Conservation (phyloP, 257 asterid species). For the Catharanthus roseus region DNA sequence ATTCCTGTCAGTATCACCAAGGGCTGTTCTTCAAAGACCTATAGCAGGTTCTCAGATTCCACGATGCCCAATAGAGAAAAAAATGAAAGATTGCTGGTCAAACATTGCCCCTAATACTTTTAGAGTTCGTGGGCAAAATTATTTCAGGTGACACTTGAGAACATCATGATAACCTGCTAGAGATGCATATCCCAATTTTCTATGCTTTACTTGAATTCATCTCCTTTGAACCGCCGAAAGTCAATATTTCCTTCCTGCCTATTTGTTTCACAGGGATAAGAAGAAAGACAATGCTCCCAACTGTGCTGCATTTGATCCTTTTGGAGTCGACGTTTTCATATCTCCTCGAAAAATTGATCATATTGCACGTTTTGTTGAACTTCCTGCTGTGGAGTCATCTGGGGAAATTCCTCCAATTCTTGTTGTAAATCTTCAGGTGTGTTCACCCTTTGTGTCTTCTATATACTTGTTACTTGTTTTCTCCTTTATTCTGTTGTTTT, state of each 20-base stretch:
- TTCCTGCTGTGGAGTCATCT: conserved; percentile 56
- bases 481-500: conserved; percentile 2
- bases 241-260: background rate
- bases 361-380: conserved; percentile 79
- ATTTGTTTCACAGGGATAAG: conserved; percentile 63
- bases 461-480: too few species aligned
- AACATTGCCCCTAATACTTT: conserved; percentile 58
- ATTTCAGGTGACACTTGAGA: conserved; percentile 64
- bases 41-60: conserved; percentile 82
- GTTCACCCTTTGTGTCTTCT: background rate
- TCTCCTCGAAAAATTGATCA: conserved; percentile 81
- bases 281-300: conserved; percentile 73
- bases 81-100: conserved; percentile 66
- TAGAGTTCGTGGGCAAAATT: conserved; percentile 73
- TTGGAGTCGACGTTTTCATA: conserved; percentile 81
- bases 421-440: conserved; percentile 90
- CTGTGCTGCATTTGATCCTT: conserved; percentile 70
- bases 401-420: conserved; percentile 76
- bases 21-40: conserved; percentile 60
- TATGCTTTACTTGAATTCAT: background rate
- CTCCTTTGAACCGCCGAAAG: conserved; percentile 1
- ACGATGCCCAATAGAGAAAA: conserved; percentile 64
- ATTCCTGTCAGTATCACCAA: conserved; percentile 51
- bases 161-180: background rate
- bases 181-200: background rate